Evolutionary conservation across 2,329 filamentous ascomycete genomes (phyloP).

Genomic region (Colletotrichum echinochloae): DNA sequence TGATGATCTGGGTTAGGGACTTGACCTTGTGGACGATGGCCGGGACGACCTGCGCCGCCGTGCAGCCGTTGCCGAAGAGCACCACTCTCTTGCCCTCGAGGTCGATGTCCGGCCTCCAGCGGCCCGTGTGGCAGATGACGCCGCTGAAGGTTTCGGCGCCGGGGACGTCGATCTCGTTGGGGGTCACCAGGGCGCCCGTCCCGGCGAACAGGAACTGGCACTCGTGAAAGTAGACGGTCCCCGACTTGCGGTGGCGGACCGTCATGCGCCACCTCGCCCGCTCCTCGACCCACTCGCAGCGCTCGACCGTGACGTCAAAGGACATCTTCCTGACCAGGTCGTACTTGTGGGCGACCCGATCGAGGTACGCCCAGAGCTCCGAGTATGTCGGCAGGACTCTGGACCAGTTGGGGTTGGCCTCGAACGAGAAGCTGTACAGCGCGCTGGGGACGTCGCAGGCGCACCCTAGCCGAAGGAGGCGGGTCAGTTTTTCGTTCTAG

Average conservation of each 20-base stretch:
- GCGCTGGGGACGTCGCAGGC: constrained; percentile 70
- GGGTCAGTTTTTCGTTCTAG: too few species aligned
- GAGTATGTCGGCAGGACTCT: constrained; percentile 65
- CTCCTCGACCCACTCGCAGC: constrained; percentile 54
- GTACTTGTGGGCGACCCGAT: constrained; percentile 61
- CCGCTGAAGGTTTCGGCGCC: constrained; percentile 65
- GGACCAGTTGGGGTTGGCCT: constrained; percentile 71
- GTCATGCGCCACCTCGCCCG: constrained; percentile 51
- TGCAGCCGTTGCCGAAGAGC: constrained; percentile 67
- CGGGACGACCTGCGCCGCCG: constrained; percentile 65
- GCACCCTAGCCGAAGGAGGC: constrained; percentile 43
- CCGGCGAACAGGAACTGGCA: constrained; percentile 55
- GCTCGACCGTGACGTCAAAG: constrained; percentile 51
- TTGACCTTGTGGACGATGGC: constrained; percentile 52
- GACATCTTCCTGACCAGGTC: constrained; percentile 53
- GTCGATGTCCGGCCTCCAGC: constrained; percentile 65
- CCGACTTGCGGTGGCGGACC: constrained; percentile 45
- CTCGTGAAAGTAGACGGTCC: constrained; percentile 48
- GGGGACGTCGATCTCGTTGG: constrained; percentile 56
- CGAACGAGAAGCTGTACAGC: constrained; percentile 72
- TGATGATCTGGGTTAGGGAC: constrained; percentile 52
- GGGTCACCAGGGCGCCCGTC: constrained; percentile 50
- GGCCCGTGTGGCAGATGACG: constrained; percentile 65
- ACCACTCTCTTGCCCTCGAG: constrained; percentile 61
- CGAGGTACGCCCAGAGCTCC: constrained; percentile 70